A percentile compares a stretch with the other conserved stretches of the same genome.
These are phyloP conservation scores for Luzula sylvatica DNA, from an alignment of 176 grass and related monocot genomes.

Conservation along the genomic window DNA sequence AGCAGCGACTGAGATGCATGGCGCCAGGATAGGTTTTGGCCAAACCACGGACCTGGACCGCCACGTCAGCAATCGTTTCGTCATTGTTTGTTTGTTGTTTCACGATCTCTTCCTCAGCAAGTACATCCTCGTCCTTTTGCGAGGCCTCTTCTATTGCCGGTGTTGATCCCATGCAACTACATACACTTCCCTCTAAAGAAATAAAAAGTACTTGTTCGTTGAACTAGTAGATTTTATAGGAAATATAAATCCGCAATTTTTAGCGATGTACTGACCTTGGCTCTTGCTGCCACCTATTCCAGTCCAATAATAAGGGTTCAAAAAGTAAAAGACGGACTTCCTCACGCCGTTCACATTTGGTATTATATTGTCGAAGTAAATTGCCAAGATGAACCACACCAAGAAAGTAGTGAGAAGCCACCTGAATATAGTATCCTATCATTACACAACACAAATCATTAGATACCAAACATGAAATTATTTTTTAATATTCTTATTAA, in stretches of 20 bases:
- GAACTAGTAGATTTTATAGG: not conserved
- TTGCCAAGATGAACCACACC: constrained; percentile 81
- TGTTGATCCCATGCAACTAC: constrained; percentile 61
- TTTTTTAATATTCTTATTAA: constrained; percentile 1
- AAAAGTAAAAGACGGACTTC: constrained; percentile 86
- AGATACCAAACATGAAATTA: constrained; percentile 14
- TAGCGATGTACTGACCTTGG: constrained; percentile 40
- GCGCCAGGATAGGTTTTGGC: constrained; percentile 77
- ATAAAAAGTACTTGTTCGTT: constrained; percentile 8
- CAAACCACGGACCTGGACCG: constrained; percentile 76
- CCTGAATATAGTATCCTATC: constrained; percentile 74
- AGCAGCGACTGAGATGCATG: constrained; percentile 54
- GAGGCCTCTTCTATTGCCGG: constrained; percentile 49
- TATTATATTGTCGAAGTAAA: constrained; percentile 95
- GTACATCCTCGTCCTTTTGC: constrained; percentile 81
- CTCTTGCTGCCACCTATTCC: constrained; percentile 74
- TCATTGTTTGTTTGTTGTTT: constrained; percentile 42
- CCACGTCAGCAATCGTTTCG: constrained; percentile 52
- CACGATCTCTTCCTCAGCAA: constrained; percentile 58
- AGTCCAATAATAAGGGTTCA: constrained; percentile 94
- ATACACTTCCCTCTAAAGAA: constrained; percentile 66
- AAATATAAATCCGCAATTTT: constrained; percentile 17
- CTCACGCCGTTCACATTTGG: constrained; percentile 84
- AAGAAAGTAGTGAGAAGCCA: constrained; percentile 96
- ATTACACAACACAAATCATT: not conserved